Base-by-base conservation (phyloP, 2,329 filamentous ascomycete genomes). In the Cladophialophora yegresii region DNA sequence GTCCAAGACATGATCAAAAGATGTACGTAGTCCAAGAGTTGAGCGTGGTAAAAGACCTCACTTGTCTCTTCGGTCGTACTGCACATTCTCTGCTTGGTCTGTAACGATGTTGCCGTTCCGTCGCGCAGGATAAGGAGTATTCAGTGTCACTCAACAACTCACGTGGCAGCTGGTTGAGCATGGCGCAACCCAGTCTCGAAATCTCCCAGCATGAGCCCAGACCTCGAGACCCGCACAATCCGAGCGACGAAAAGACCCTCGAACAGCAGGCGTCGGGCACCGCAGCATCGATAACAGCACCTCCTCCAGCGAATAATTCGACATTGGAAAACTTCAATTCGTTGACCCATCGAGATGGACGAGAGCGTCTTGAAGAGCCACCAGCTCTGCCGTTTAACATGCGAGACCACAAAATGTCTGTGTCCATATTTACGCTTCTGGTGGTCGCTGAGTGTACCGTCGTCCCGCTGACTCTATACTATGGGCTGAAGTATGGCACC, bases 311-410 rank as follows among this genome's bases (percentile, higher is more conserved):
- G 12, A 45, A 20, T 22, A 47, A 16, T 22, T 23, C 23, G 49
- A 54, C n/a, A 16, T 36, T 60, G 8, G 33, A 51, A 4, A 36
- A 50, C 16, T 64, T 60, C 36, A 54, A 26, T 28, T 54, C 61
- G 13, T 16, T 49, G 8, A 64, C 56, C 22, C 45, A 28, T 30
- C 55, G 58, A 50, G 63, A 63, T 53, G 54, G 58, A n/a, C 54
- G 58, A 26, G 28, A 53, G 36, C 40, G 60, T 22, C 47, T 63
- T 12, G 56, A 61, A 20, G 59, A 30, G 16, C 68, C 66, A 22
- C 68, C 68, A 10, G 54, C 54, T 7, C 50, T 70, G 33, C 68
- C 68, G 43, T 70, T 67, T 61, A 56, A 67, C 50, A 51, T 70
- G 12, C 55, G 66, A 54, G 30, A 70, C 12, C 68, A 70, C 53